These are phyloP conservation scores for Diversispora epigaea DNA, from an alignment of 192 early-diverging fungal genomes.

Conservation along the genomic window DNA sequence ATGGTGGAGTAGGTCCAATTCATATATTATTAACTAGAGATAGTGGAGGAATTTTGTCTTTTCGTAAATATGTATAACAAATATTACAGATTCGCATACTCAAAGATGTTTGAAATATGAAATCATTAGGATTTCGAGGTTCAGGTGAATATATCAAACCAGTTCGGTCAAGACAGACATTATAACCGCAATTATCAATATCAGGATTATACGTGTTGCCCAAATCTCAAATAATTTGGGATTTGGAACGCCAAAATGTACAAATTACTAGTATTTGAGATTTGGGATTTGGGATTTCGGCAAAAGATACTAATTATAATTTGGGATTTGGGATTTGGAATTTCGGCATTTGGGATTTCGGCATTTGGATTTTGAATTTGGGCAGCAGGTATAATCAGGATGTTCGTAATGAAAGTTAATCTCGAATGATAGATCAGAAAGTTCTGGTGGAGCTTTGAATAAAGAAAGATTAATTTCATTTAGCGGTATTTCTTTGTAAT, in stretches of 20 bases:
- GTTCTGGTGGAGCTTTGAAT: neutral
- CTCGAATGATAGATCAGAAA: neutral
- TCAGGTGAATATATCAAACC: neutral
- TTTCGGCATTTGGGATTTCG: too few relatives aligned
- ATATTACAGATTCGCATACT: neutral
- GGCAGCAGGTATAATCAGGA: too few relatives aligned
- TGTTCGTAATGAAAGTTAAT: neutral
- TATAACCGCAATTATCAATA: neutral
- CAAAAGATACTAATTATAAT: too few relatives aligned
- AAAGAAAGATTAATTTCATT: neutral
- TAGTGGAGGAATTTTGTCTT: neutral
- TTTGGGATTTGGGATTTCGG: too few relatives aligned
- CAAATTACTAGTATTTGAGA: too few relatives aligned
- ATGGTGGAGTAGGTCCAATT: neutral
- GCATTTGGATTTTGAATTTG: too few relatives aligned
- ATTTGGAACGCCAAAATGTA: too few relatives aligned
- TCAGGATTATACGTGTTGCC: too few relatives aligned
- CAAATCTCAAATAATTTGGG: too few relatives aligned
- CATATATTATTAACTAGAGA: neutral
- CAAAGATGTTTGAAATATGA: neutral
- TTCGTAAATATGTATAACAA: neutral
- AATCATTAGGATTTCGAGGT: neutral
- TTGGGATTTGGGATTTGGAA: too few relatives aligned
- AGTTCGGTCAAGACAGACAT: neutral
- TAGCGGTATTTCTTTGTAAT: neutral